Evolutionary conservation across 768 basidiomycete genomes (phyloP).

Genomic region (Pleurotus salmoneostramineus): DNA sequence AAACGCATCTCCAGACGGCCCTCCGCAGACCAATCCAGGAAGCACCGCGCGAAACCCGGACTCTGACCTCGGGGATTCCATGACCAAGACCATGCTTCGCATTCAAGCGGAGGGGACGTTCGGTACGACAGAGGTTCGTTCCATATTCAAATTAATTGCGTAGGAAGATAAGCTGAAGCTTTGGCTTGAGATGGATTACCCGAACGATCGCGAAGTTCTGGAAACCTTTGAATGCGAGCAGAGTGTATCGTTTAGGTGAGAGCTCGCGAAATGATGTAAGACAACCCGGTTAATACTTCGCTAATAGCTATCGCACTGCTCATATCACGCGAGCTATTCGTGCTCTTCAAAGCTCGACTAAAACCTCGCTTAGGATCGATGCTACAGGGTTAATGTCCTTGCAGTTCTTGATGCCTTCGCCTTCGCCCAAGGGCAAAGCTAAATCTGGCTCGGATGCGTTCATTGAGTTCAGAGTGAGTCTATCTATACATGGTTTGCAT

Average conservation of each 20-base stretch:
- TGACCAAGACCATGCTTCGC: constrained; percentile 63
- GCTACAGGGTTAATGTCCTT: constrained; percentile 77
- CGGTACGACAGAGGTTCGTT: constrained; percentile 76
- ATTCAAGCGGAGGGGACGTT: constrained; percentile 80
- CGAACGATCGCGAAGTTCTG: constrained; percentile 86
- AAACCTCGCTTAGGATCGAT: constrained; percentile 87
- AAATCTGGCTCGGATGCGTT: constrained; percentile 55
- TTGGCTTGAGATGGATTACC: constrained; percentile 82
- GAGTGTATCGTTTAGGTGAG: constrained; percentile 67
- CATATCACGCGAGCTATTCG: constrained; percentile 70
- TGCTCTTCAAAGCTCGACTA: constrained; percentile 79
- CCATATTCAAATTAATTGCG: background rate
- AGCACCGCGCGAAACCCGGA: constrained; percentile 22
- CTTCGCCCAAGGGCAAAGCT: constrained; percentile 32
- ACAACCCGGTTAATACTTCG: background rate
- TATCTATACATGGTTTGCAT: background rate
- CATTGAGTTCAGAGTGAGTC: constrained; percentile 82
- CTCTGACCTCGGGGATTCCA: constrained; percentile 11
- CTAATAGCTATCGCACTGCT: constrained; percentile 71
- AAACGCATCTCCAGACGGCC: constrained; percentile 47
- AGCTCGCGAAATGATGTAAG: constrained; percentile 9
- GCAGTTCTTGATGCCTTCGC: constrained; percentile 82
- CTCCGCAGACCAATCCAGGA: constrained; percentile 11
- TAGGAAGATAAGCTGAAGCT: constrained; percentile 1
- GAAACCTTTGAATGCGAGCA: constrained; percentile 83